These are phyloP conservation scores for Chytriomyces hyalinus DNA, from an alignment of 192 early-diverging fungal genomes.

Conservation along the genomic window DNA sequence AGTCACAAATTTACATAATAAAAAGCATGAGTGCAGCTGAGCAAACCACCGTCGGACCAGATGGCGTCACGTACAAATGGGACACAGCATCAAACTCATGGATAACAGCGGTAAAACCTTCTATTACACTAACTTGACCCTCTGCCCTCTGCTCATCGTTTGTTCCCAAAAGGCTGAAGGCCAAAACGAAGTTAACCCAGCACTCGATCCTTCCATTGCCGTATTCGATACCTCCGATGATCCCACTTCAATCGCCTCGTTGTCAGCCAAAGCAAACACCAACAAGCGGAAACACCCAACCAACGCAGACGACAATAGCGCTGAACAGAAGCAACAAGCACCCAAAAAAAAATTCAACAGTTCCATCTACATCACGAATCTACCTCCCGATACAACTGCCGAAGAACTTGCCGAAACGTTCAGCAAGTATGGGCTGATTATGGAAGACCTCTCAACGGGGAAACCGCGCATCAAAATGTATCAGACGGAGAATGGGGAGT, in stretches of 20 bases:
- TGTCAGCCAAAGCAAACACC: conserved; percentile 14
- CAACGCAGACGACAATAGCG: conserved; percentile 24
- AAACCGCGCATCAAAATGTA: conserved; percentile 92
- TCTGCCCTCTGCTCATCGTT: neutral
- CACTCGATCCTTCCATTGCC: conserved; percentile 19
- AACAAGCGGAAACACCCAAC: too few relatives aligned
- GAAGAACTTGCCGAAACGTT: conserved; percentile 80
- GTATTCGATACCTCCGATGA: conserved; percentile 17
- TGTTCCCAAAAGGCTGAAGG: neutral
- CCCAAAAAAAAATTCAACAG: conserved; percentile 71
- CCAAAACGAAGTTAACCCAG: conserved; percentile 7
- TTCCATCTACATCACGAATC: conserved; percentile 82
- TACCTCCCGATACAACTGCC: conserved; percentile 80
- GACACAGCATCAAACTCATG: neutral
- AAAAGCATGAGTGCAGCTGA: neutral
- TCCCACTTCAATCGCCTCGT: neutral
- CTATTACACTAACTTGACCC: neutral
- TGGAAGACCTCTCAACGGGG: conserved; percentile 71
- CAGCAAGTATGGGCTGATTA: conserved; percentile 78
- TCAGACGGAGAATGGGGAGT: conserved; percentile 62
- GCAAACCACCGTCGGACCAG: neutral
- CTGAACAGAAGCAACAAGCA: neutral
- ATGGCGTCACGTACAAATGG: neutral
- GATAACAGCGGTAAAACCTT: neutral
- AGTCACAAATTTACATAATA: neutral